Evolutionary conservation across 2,329 filamentous ascomycete genomes (phyloP).

Genomic region (Clathrospora elynae): DNA sequence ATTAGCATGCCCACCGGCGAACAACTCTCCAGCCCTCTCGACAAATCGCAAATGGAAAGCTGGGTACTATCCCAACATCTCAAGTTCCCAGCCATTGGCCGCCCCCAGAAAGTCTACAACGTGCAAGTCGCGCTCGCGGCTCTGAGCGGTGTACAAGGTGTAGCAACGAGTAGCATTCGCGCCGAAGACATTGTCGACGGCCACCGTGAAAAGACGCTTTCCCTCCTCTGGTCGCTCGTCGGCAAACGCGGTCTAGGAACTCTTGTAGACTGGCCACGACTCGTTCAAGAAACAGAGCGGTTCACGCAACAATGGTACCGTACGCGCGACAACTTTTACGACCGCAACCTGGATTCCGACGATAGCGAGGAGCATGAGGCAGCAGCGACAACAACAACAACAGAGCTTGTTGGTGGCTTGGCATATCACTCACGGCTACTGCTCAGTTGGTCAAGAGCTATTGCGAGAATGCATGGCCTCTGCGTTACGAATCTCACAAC

Average conservation of each 20-base stretch:
- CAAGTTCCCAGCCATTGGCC: constrained; percentile 61
- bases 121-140: constrained; percentile 62
- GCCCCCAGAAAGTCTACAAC: constrained; percentile 64
- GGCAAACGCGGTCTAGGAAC: constrained; percentile 60
- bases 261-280: constrained; percentile 61
- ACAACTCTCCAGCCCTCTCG: constrained; percentile 46
- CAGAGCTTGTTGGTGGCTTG: constrained; percentile 37
- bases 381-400: too few relatives aligned
- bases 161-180: constrained; percentile 52
- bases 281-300: constrained; percentile 58
- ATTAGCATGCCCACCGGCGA: constrained; percentile 55
- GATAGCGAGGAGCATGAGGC: constrained; percentile 26
- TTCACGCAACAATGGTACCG: constrained; percentile 46
- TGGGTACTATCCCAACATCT: constrained; percentile 62
- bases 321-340: constrained; percentile 34
- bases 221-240: constrained; percentile 64
- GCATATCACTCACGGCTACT: constrained; percentile 53
- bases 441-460: constrained; percentile 60
- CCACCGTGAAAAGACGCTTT: constrained; percentile 67
- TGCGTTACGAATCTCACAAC: constrained; percentile 62
- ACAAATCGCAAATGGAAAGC: constrained; percentile 42
- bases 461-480: constrained; percentile 55
- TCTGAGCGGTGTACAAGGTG: constrained; percentile 52
- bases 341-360: constrained; percentile 43
- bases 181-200: constrained; percentile 67